phyloP scores from a whole-genome alignment of 345 rosid genomes.

The Hirschfeldia incana region DNA sequence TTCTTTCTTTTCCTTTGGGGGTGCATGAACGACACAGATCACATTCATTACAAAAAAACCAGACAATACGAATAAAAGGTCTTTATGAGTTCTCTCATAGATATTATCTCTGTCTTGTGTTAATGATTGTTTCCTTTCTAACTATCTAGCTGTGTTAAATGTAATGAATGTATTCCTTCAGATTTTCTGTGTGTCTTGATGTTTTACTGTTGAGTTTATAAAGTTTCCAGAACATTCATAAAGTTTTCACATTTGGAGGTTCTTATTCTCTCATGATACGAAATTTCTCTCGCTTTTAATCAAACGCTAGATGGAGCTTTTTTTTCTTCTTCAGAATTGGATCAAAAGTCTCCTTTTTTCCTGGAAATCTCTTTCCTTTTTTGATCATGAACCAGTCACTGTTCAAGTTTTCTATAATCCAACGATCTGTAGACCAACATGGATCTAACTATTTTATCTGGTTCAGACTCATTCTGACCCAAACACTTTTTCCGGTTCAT shows the following conservation, averaged over 20 bases:
- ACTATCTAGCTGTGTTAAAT: no score
- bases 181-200: not conserved
- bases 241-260: not conserved
- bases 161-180: not conserved
- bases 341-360: not conserved
- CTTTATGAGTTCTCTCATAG: conserved; percentile 4
- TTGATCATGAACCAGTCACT: not conserved
- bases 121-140: not conserved
- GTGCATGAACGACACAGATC: conserved; percentile 5
- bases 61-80: not conserved
- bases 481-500: not conserved
- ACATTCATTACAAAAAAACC: not conserved
- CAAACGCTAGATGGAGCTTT: not conserved
- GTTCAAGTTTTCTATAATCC: not conserved
- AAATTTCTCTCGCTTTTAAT: not conserved
- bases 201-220: not conserved
- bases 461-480: not conserved
- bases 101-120: not conserved
- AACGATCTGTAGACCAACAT: not conserved
- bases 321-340: not conserved
- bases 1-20: not conserved
- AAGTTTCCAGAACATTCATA: not conserved
- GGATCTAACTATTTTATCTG: not conserved
- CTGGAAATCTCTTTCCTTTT: not conserved
- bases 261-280: not conserved